Evolutionary conservation across 805 yeast genomes (phyloP).

Genomic region (Suhomyces sp.): DNA sequence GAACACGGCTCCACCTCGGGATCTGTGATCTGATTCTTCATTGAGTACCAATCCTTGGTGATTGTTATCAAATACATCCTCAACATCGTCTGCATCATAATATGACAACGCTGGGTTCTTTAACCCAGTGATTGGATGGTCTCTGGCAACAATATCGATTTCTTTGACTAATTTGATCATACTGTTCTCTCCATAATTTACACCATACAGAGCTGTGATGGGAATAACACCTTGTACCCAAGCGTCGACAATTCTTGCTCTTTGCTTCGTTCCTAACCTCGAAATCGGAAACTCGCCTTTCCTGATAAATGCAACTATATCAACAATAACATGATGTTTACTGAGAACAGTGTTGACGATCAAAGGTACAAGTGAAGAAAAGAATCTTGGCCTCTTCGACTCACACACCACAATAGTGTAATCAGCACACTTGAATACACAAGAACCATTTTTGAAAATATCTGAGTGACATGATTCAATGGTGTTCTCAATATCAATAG

Average conservation of each 20-base stretch:
- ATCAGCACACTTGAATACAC: conserved; percentile 81
- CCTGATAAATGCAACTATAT: conserved; percentile 77
- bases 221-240: conserved; percentile 49
- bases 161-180: conserved; percentile 59
- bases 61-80: conserved; percentile 32
- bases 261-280: conserved; percentile 71
- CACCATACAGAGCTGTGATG: conserved; percentile 41
- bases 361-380: conserved; percentile 79
- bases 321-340: conserved; percentile 78
- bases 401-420: conserved; percentile 76
- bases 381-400: conserved; percentile 45
- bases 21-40: no score
- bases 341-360: conserved; percentile 76
- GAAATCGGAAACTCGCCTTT: conserved; percentile 65
- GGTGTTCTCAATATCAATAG: conserved; percentile 68
- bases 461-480: conserved; percentile 47
- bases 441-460: conserved; percentile 60
- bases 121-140: conserved; percentile 40
- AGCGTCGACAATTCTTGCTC: conserved; percentile 63
- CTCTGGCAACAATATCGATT: conserved; percentile 44
- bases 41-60: conserved; percentile 33
- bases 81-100: conserved; percentile 30
- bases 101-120: conserved; percentile 43
- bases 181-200: conserved; percentile 67
- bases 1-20: neutral